Conservation (phyloP, 2,329 filamentous ascomycete species). For the Chaetomiaceae sp. region DNA sequence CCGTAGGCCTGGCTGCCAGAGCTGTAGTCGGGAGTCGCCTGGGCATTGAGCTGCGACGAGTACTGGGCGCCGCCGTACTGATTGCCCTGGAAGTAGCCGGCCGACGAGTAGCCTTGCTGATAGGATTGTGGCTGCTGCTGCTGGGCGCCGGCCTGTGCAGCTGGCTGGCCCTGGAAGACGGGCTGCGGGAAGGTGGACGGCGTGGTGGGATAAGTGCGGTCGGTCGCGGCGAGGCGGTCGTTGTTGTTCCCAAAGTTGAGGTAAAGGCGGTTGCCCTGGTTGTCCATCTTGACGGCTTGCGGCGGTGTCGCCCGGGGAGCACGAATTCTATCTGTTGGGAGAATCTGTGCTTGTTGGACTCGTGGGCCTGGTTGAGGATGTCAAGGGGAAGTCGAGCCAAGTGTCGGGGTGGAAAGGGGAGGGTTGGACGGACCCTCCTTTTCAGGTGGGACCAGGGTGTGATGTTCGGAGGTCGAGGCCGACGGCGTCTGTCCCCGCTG, state of each 20-base stretch:
- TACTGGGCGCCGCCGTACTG: slow-evolving; percentile 27
- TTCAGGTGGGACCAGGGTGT: slow-evolving; percentile 23
- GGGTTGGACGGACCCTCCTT: slow-evolving; percentile 17
- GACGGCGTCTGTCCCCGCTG: slow-evolving; percentile 6
- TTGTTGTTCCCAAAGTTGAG: slow-evolving; percentile 64
- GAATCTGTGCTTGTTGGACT: no score
- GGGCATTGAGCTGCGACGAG: slow-evolving; percentile 30
- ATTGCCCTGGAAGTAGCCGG: slow-evolving; percentile 20
- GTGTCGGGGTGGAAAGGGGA: slow-evolving; percentile 20
- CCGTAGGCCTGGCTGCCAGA: slow-evolving; percentile 29
- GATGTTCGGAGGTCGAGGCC: slow-evolving; percentile 12
- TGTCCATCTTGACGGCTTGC: slow-evolving; percentile 41
- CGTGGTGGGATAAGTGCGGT: slow-evolving; percentile 76
- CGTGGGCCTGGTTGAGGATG: slow-evolving; percentile 3
- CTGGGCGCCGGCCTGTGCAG: slow-evolving; percentile 34
- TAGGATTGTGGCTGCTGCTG: slow-evolving; percentile 42
- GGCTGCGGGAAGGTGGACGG: slow-evolving; percentile 96
- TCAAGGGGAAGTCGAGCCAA: slow-evolving; percentile 7
- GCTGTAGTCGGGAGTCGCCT: slow-evolving; percentile 38
- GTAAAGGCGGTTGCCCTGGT: slow-evolving; percentile 57
- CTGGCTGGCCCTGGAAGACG: slow-evolving; percentile 51
- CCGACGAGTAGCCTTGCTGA: slow-evolving; percentile 30
- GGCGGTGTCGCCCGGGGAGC: background rate
- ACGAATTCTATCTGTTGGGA: no score
- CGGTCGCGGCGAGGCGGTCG: slow-evolving; percentile 58